Conservation (phyloP, 208 protist genomes). For the Wallacemonas rigidus region DNA sequence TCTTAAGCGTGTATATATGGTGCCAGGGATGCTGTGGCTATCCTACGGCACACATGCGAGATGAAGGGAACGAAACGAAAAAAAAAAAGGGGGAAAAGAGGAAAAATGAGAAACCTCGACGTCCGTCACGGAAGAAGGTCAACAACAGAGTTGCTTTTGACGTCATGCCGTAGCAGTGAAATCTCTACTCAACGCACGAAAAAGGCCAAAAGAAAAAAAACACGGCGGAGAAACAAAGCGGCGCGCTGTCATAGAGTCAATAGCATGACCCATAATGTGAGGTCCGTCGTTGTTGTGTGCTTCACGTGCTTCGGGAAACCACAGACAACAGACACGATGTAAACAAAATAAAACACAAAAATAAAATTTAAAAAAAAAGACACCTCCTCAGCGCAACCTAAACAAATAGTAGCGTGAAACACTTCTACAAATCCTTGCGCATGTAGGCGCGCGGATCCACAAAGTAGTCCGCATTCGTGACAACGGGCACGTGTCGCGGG, state of each 20-base stretch:
- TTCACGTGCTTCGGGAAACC: too few species aligned
- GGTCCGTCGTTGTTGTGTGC: too few species aligned
- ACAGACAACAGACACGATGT: too few species aligned
- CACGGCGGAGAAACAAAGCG: background rate
- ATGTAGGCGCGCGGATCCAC: conserved; percentile 35
- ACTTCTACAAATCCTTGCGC: conserved; percentile 18
- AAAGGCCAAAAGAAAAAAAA: conserved; percentile 3
- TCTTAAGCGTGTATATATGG: too few species aligned
- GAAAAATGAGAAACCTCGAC: background rate
- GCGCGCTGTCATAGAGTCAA: background rate
- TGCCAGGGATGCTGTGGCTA: background rate
- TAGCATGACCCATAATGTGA: too few species aligned
- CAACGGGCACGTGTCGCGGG: conserved; percentile 24
- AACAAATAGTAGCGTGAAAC: too few species aligned
- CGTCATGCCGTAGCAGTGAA: background rate
- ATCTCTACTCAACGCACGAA: background rate
- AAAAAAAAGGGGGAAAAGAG: conserved; percentile 5
- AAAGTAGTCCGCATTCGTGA: conserved; percentile 38
- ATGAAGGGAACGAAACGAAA: conserved; percentile 2
- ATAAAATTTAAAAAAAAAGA: conserved; percentile 14
- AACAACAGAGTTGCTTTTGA: too few species aligned
- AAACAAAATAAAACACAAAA: too few species aligned
- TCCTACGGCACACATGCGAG: background rate
- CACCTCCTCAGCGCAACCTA: too few species aligned
- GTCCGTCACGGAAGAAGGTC: background rate